A percentile compares a stretch with the other conserved stretches of the same genome.
These are phyloP conservation scores for Mayamaea pseudoterrestris DNA, from an alignment of 108 stramenopile genomes.

Conservation along the genomic window DNA sequence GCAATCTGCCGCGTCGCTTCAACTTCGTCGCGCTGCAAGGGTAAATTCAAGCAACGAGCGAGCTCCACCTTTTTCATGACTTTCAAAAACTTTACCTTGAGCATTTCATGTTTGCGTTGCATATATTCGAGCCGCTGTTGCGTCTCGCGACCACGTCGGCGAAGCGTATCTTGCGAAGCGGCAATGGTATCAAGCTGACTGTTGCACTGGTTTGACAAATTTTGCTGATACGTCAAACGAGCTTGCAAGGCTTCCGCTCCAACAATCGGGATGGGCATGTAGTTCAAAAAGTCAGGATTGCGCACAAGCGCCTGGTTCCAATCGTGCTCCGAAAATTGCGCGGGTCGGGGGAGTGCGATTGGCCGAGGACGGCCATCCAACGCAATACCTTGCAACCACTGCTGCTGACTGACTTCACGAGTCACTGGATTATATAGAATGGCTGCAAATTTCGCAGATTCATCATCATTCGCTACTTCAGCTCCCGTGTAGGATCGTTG, in stretches of 20 bases:
- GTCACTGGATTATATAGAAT: slow-evolving; percentile 66
- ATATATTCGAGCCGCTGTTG: slow-evolving; percentile 15
- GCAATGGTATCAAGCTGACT: slow-evolving; percentile 20
- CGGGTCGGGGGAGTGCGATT: slow-evolving; percentile 35
- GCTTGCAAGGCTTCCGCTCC: slow-evolving; percentile 53
- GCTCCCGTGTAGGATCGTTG: slow-evolving; percentile 34
- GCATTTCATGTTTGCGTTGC: slow-evolving; percentile 16
- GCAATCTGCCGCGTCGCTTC: slow-evolving; percentile 26
- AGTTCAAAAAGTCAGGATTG: slow-evolving; percentile 61
- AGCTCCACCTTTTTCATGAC: slow-evolving; percentile 68
- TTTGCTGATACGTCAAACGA: slow-evolving; percentile 47
- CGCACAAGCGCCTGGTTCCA: slow-evolving; percentile 72
- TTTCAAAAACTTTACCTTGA: slow-evolving; percentile 38
- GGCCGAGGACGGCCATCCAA: slow-evolving; percentile 12
- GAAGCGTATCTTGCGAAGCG: slow-evolving; percentile 6
- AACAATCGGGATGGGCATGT: slow-evolving; percentile 45
- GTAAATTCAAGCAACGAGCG: slow-evolving; percentile 54
- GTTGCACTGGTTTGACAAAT: slow-evolving; percentile 26
- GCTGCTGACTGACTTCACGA: slow-evolving; percentile 40
- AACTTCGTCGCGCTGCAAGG: slow-evolving; percentile 49
- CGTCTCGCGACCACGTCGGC: slow-evolving; percentile 12
- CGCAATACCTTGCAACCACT: slow-evolving; percentile 21
- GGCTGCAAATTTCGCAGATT: slow-evolving; percentile 34
- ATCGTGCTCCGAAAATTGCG: slow-evolving; percentile 37
- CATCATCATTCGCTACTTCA: slow-evolving; percentile 1